Evolutionary conservation across 2,329 filamentous ascomycete species (phyloP).

Genomic region (Pseudogymnoascus pannorum): DNA sequence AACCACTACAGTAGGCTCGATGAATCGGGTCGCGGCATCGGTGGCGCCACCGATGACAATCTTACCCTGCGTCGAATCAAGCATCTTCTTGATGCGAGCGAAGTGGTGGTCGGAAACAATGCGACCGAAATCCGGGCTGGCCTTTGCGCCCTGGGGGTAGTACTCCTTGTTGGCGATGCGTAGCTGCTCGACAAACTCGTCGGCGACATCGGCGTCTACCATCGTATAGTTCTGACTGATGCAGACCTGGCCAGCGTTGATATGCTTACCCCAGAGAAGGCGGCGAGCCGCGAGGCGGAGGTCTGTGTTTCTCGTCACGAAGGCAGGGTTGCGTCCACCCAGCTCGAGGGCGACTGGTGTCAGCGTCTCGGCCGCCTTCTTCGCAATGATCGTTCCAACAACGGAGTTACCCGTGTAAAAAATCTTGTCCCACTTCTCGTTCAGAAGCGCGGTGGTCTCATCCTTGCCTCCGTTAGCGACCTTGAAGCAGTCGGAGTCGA

Average conservation of each 20-base stretch:
- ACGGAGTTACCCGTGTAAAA: constrained; percentile 80
- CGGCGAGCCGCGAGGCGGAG: constrained; percentile 72
- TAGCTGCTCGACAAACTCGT: constrained; percentile 66
- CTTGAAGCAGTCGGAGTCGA: constrained; percentile 70
- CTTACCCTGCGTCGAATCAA: constrained; percentile 76
- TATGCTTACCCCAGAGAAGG: constrained; percentile 79
- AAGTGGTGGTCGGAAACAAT: constrained; percentile 79
- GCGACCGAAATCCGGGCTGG: constrained; percentile 69
- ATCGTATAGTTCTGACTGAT: constrained; percentile 89
- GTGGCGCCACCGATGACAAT: constrained; percentile 80
- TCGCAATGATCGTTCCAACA: constrained; percentile 80
- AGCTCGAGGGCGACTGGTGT: constrained; percentile 87
- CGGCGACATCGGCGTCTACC: constrained; percentile 66
- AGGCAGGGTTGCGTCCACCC: constrained; percentile 85
- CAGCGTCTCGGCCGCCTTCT: constrained; percentile 81
- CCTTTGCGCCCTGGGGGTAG: constrained; percentile 73
- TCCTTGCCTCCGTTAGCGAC: constrained; percentile 74
- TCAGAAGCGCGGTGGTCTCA: constrained; percentile 73
- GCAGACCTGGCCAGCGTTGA: constrained; percentile 87
- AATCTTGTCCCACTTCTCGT: constrained; percentile 95
- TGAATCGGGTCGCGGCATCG: constrained; percentile 73
- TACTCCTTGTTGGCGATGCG: constrained; percentile 66
- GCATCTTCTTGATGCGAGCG: constrained; percentile 77
- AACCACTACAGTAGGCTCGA: constrained; percentile 88
- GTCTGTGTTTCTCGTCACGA: constrained; percentile 79